Base-by-base conservation (phyloP, 192 early-diverging fungal genomes). In the Backusella morwellensis region DNA sequence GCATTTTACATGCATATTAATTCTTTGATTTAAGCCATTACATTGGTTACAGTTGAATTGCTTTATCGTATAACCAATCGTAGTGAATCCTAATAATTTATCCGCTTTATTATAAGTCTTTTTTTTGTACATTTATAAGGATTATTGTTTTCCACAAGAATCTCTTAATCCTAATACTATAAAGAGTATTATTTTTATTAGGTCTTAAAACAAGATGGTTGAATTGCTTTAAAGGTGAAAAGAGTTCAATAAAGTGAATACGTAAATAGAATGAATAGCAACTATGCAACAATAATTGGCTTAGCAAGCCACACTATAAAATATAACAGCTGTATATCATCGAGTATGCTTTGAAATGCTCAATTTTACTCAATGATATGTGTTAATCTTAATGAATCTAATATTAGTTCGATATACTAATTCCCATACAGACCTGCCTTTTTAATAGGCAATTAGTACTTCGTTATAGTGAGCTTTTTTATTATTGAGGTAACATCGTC, bases 81-180 rank as follows among this genome's bases (percentile, higher is more conserved):
- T 0, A 26, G 56, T 12, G 12, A 29, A 63, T 63, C 23, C 7
- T 29, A 9, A 29, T 26, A 26, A 12, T 63, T 63, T 63, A 63
- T 63, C 56, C 23, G 23, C 23, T 63, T 63, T 11, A 12, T 29
- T 63, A 11, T 12, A 23, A 29, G n/a, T n/a, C n/a, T 63, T 29
- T 63, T 56, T 59, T 59, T 59, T 59, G 54, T 59, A 59, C 21
- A 59, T 59, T 59, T 59, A 59, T 23, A 59, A 59, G 52, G 23
- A 29, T 26, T 59, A 12, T 29, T 21, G 21, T 26, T 59, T 59
- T 23, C n/a, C 23, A 59, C 26, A 56, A 56, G 54, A 56, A 56
- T 9, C 54, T 56, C 54, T 56, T 56, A 56, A 23, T 56, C 23
- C 26, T 56, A 56, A 2, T 56, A 44, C 15, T 44, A 44, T 44